phyloP scores from a whole-genome alignment of 2,329 filamentous ascomycete species.

The Ascochyta fabae region DNA sequence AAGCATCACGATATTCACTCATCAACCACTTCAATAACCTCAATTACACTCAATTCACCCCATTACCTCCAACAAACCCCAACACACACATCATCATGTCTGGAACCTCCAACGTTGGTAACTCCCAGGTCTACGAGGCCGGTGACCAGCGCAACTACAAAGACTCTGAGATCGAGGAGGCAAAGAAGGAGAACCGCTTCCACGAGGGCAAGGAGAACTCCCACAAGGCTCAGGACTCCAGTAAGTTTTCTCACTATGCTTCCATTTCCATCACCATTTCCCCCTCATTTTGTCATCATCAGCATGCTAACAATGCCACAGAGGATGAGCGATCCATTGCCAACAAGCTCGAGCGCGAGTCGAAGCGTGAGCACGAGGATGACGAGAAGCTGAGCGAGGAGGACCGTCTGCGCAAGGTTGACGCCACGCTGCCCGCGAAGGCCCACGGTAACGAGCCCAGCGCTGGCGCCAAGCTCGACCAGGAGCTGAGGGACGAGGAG shows the following conservation, averaged over 20 bases:
- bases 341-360: slow-evolving; percentile 72
- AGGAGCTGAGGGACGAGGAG: slow-evolving; percentile 71
- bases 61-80: slow-evolving; percentile 1
- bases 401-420: slow-evolving; percentile 59
- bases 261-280: not conserved
- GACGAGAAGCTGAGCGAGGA: slow-evolving; percentile 40
- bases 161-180: slow-evolving; percentile 59
- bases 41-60: not conserved
- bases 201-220: slow-evolving; percentile 75
- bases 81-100: slow-evolving; percentile 51
- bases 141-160: slow-evolving; percentile 75
- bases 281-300: not conserved
- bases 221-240: slow-evolving; percentile 73
- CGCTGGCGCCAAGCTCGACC: slow-evolving; percentile 74
- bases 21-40: slow-evolving; percentile 4
- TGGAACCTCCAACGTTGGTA: slow-evolving; percentile 71
- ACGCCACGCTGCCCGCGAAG: slow-evolving; percentile 65
- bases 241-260: slow-evolving; percentile 57
- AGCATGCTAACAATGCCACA: slow-evolving; percentile 37
- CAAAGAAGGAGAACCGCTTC: slow-evolving; percentile 65
- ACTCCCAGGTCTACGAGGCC: slow-evolving; percentile 71
- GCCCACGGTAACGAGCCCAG: slow-evolving; percentile 76
- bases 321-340: slow-evolving; percentile 75
- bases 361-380: slow-evolving; percentile 56
- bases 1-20: not conserved